These are phyloP conservation scores for Gryganskiella cystojenkinii DNA, from an alignment of 192 early-diverging fungal species.

Conservation along the genomic window DNA sequence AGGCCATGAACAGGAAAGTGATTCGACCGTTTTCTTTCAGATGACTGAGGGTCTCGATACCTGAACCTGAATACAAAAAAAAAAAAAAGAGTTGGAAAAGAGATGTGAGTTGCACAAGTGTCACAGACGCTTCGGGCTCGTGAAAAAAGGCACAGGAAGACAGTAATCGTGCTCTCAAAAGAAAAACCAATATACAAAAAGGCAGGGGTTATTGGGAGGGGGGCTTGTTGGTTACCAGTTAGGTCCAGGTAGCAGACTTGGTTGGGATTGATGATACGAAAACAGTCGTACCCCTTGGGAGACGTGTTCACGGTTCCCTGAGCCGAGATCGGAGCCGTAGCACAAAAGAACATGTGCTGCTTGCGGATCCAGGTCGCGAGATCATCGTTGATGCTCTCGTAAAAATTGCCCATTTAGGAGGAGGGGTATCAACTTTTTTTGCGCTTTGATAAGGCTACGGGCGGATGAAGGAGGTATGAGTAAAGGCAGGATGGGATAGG, in stretches of 20 bases:
- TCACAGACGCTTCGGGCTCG: background rate
- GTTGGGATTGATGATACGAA: constrained; percentile 53
- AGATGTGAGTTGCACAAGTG: too few species aligned
- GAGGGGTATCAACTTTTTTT: too few species aligned
- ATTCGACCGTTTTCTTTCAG: constrained; percentile 67
- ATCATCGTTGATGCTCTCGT: constrained; percentile 45
- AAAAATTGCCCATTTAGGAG: constrained; percentile 55
- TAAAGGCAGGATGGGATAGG: too few species aligned
- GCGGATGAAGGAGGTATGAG: background rate
- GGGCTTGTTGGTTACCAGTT: constrained; percentile 11
- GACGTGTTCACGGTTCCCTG: constrained; percentile 62
- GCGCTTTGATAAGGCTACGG: too few species aligned
- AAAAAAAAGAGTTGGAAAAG: background rate
- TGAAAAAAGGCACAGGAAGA: too few species aligned
- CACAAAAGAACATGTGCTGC: constrained; percentile 63
- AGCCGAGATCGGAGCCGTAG: constrained; percentile 55
- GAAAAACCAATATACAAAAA: too few species aligned
- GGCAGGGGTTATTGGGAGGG: background rate
- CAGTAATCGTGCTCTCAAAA: too few species aligned
- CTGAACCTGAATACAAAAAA: constrained; percentile 13
- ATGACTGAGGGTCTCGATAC: constrained; percentile 67
- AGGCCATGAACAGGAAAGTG: constrained; percentile 71
- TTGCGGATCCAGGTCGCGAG: constrained; percentile 57
- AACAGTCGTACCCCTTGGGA: constrained; percentile 66
- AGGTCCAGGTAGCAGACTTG: constrained; percentile 43